Evolutionary conservation across 116 monocot genomes (phyloP).

Genomic region (Iris pallida): DNA sequence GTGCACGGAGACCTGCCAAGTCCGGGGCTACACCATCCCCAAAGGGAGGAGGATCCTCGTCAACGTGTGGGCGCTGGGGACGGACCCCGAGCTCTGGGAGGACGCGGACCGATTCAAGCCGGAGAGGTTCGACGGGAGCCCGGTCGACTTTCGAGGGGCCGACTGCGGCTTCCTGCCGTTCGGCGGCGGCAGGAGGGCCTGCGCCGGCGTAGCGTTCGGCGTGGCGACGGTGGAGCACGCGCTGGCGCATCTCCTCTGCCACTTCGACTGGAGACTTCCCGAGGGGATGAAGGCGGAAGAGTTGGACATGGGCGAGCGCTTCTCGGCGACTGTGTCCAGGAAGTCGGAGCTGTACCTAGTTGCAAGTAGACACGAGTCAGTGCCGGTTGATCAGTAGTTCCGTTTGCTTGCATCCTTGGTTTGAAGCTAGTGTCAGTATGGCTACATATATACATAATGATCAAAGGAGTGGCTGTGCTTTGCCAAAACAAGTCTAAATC

Average conservation of each 20-base stretch:
- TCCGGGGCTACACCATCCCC: background rate
- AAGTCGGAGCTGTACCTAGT: background rate
- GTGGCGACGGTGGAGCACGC: background rate
- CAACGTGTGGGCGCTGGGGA: background rate
- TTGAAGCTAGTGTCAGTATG: no score
- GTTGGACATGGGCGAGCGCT: background rate
- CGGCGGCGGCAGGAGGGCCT: background rate
- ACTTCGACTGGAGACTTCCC: constrained; percentile 2
- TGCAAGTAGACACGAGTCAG: background rate
- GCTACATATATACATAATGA: no score
- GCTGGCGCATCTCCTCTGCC: background rate
- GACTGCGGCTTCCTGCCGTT: background rate
- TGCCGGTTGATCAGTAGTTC: no score
- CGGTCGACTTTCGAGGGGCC: background rate
- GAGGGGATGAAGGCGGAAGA: background rate
- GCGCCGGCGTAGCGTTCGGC: background rate
- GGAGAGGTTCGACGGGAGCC: background rate
- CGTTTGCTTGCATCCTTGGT: no score
- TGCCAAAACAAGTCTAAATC: no score
- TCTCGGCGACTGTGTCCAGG: background rate
- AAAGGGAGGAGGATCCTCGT: background rate
- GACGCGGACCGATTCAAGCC: background rate
- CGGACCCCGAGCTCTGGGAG: background rate
- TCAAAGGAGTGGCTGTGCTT: no score
- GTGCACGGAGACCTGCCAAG: background rate